phyloP scores from a whole-genome alignment of 495 filamentous ascomycete species.

The Penicillium nucicola region DNA sequence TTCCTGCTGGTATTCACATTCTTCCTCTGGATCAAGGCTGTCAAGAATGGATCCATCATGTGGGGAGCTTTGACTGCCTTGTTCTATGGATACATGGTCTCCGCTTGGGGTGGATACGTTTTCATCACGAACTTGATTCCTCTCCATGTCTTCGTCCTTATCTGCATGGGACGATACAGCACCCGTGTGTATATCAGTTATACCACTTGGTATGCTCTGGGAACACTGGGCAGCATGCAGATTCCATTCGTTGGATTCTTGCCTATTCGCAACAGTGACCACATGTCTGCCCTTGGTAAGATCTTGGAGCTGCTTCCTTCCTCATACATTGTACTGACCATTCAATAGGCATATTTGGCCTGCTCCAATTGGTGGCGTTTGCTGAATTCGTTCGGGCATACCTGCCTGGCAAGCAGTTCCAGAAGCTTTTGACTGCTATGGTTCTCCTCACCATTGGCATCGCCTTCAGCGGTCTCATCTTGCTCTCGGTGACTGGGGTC shows the following conservation, averaged over 20 bases:
- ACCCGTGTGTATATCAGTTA: conserved; percentile 93
- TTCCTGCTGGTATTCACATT: conserved; percentile 99
- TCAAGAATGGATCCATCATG: conserved; percentile 92
- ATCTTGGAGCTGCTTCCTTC: conserved; percentile 37
- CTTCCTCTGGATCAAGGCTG: conserved; percentile 97
- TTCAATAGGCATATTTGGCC: conserved; percentile 80
- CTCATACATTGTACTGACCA: conserved; percentile 57
- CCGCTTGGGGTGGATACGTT: conserved; percentile 98
- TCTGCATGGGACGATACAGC: conserved; percentile 97
- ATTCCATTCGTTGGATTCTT: conserved; percentile 98
- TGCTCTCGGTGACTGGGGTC: conserved; percentile 80
- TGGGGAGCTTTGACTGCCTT: conserved; percentile 94
- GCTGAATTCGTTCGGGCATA: conserved; percentile 85
- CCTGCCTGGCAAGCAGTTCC: conserved; percentile 90
- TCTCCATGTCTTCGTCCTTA: conserved; percentile 90
- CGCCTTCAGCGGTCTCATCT: conserved; percentile 69
- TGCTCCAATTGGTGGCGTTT: conserved; percentile 91
- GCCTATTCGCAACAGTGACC: conserved; percentile 94
- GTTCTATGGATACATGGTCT: conserved; percentile 99
- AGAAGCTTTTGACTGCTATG: conserved; percentile 74
- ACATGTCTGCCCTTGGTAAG: conserved; percentile 94
- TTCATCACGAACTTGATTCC: conserved; percentile 99
- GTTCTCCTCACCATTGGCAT: conserved; percentile 74
- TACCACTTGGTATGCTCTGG: conserved; percentile 95
- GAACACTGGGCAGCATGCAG: conserved; percentile 98